Evolutionary conservation across 257 asterid genomes (phyloP).

Genomic region (Solanum ossicruentum): DNA sequence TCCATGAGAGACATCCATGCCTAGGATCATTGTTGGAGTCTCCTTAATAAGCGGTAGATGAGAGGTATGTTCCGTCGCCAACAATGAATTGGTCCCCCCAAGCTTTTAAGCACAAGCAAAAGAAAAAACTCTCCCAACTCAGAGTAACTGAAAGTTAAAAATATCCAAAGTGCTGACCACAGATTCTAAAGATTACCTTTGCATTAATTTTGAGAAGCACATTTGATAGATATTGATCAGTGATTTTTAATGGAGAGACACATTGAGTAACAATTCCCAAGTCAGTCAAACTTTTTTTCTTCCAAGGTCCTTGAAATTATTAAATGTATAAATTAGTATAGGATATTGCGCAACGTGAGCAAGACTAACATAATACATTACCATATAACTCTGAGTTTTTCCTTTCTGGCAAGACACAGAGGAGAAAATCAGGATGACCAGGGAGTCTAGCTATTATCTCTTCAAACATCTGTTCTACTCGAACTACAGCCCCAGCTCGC

Average conservation of each 20-base stretch:
- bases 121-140: not conserved
- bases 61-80: slow-evolving; percentile 53
- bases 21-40: slow-evolving; percentile 83
- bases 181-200: slow-evolving; percentile 38
- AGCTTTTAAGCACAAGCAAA: slow-evolving; percentile 30
- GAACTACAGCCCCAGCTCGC: slow-evolving; percentile 45
- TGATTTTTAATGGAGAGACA: slow-evolving; percentile 61
- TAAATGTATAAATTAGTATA: not conserved
- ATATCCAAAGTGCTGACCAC: not conserved
- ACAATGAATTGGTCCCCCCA: slow-evolving; percentile 84
- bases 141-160: not conserved
- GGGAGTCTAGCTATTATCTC: slow-evolving; percentile 49
- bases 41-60: slow-evolving; percentile 46
- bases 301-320: slow-evolving; percentile 79
- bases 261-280: slow-evolving; percentile 78
- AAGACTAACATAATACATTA: slow-evolving; percentile 6
- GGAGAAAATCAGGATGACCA: slow-evolving; percentile 65
- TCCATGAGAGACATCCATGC: slow-evolving; percentile 94
- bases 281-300: slow-evolving; percentile 59
- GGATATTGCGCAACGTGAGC: not conserved
- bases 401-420: slow-evolving; percentile 79
- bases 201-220: slow-evolving; percentile 89
- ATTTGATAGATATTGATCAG: slow-evolving; percentile 66
- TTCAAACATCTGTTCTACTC: slow-evolving; percentile 87
- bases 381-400: slow-evolving; percentile 78